A percentile compares a stretch with the other conserved stretches of the same genome.
Conservation (phyloP, 192 early-diverging fungal genomes). For the Backusella circina region DNA sequence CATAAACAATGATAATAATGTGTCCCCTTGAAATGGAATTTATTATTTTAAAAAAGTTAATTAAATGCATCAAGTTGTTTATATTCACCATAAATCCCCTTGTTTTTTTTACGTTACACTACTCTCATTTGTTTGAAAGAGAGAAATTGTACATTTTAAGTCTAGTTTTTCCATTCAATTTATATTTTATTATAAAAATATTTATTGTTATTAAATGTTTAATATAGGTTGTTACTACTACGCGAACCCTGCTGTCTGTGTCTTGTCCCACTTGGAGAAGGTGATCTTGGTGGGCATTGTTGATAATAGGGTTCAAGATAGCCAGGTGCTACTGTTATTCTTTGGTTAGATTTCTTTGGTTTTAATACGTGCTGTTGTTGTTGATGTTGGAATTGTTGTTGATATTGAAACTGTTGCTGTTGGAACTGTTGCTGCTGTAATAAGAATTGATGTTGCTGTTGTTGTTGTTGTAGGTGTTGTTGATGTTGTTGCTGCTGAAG, state of each 20-base stretch:
- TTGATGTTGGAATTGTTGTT: neutral
- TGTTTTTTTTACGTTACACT: neutral
- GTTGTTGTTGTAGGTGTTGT: conserved; percentile 1
- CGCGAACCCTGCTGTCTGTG: neutral
- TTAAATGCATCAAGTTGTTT: neutral
- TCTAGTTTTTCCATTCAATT: neutral
- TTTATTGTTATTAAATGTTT: neutral
- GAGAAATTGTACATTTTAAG: too few species aligned
- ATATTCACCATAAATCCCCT: neutral
- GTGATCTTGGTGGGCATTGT: neutral
- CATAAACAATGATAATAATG: neutral
- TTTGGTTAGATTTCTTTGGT: neutral
- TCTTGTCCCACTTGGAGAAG: neutral
- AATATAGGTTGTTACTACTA: neutral
- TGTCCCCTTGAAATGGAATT: neutral
- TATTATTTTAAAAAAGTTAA: neutral
- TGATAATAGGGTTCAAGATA: neutral
- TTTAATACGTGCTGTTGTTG: neutral
- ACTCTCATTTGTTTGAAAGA: neutral
- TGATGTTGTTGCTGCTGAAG: conserved; percentile 16
- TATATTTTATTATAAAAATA: neutral
- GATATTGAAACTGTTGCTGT: neutral
- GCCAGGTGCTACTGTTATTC: neutral
- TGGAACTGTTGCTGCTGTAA: conserved; percentile 10
- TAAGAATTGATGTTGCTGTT: neutral